Base-by-base conservation (phyloP, 257 asterid species). In the Petrea volubilis region DNA sequence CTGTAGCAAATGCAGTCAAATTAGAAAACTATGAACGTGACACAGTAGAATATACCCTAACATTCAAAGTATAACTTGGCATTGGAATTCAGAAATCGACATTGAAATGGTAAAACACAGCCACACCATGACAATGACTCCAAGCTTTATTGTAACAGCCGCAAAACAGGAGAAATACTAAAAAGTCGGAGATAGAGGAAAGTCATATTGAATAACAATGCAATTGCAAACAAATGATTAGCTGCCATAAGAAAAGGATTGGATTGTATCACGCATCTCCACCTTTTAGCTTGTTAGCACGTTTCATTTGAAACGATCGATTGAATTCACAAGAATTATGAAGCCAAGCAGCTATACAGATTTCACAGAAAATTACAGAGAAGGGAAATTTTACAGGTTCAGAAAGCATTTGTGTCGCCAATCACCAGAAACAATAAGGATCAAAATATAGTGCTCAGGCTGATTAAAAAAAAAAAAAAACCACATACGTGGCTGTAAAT, bases 1-100 rank as follows among this genome's bases (percentile, higher is more conserved):
- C 97, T 93, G 86, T 34, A 24, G 27, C 62, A 68, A 58, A 78
- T 24, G 17, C 3, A 3, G 51, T 12, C 28, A 20, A 5, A 15
- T 69, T 23, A 53, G 46, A 50, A 31, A 67, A 55, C 7, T 7
- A 60, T n/a, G 40, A 65, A 56, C 57, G 20, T n/a, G 20, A 41
- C 58, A n/a, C 58, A 52, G 36, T 29, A 15, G 15, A 44, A 8
- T 18, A 49, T 44, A 28, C 36, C 18, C 49, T 17, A 59, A 36
- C 49, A 27, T n/a, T 36, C 59, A 36, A 23, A 46, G 34, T 53
- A 18, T n/a, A 21, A 12, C 25, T n/a, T 1, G 70, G 13, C 3
- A 14, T n/a, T 8, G 15, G 25, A 62, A 40, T 9, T 33, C 47
- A 8, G 34, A 62, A 23, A 62, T 3, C 25, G 61, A 24, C 14